These are phyloP conservation scores for Penicillium sclerotiorum DNA, from an alignment of 2,329 filamentous ascomycete species.

Conservation along the genomic window DNA sequence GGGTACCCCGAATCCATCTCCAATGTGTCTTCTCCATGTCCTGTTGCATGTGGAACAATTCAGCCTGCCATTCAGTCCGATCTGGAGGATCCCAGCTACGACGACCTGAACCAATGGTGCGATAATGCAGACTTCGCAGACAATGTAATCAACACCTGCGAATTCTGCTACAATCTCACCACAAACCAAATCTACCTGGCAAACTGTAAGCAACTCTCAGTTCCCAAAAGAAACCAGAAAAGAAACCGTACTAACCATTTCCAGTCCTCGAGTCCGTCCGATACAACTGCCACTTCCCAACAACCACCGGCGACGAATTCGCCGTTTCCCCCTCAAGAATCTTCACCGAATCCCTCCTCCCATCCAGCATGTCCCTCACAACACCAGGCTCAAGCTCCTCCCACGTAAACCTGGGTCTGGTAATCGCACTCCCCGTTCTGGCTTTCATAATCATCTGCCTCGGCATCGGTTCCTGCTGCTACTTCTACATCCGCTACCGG, in stretches of 20 bases:
- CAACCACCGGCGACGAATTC: conserved; percentile 39
- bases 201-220: conserved; percentile 51
- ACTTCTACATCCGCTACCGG: conserved; percentile 47
- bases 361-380: conserved; percentile 31
- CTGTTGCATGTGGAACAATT: conserved; percentile 45
- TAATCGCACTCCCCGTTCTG: conserved; percentile 48
- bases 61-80: conserved; percentile 35
- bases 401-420: conserved; percentile 38
- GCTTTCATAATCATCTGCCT: conserved; percentile 43
- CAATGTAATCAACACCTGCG: conserved; percentile 44
- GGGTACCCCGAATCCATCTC: conserved; percentile 38
- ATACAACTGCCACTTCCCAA: conserved; percentile 48
- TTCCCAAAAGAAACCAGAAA: not conserved
- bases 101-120: conserved; percentile 43
- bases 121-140: conserved; percentile 42
- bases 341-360: conserved; percentile 44
- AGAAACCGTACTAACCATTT: conserved; percentile 3
- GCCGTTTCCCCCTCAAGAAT: conserved; percentile 44
- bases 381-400: conserved; percentile 17
- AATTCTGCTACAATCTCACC: conserved; percentile 48
- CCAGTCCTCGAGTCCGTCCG: conserved; percentile 50
- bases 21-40: conserved; percentile 48
- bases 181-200: conserved; percentile 40
- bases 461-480: conserved; percentile 39
- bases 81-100: conserved; percentile 29